Evolutionary conservation across 2,329 filamentous ascomycete genomes (phyloP), one percentile per base, ranked within the genome.

Genomic region (Alternaria conjuncta): DNA sequence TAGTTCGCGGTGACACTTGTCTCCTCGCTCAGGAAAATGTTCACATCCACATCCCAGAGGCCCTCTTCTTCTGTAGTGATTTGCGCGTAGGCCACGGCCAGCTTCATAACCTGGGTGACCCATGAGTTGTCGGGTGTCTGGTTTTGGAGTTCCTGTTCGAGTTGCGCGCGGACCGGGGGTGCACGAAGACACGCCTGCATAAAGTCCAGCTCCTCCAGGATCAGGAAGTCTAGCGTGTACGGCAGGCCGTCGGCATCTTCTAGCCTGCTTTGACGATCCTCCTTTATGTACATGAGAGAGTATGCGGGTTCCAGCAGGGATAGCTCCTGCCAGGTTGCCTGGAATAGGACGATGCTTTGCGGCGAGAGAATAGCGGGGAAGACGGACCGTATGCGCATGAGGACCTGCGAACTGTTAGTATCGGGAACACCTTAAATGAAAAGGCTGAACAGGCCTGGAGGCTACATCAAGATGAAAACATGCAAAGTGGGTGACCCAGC

Each of bases 41-140:
- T 98, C 70, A 96, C 92, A 79, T 99, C 96, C 66, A 97, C 93
- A 71, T 97, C 93, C 96, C 96, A 99, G 10, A 99, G 82, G 8
- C 92, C 93, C 81, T 97, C 93, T 76, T 98, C 96, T 79, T 99
- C 96, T 26, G 89, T 90, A 2, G 92, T 94, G 71, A 99, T 96
- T 69, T 95, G 93, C 12, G 94, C 91, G 80, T 97, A 98, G 1
- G 90, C 89, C 20, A 94, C 89, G 10, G 94, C 88, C 68, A 97
- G 86, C 77, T 91, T 92, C 88, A 97, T 92, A 20, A 97, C 89
- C 73, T 97, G 92, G 32, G 92, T 86, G 69, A 97, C 86, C 95
- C 95, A 98, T 2, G 90, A 89, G 25, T 69, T 68, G 25, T 73
- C 70, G 10, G 88, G 86, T 60, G 88, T 86, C 80, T 87, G 79